These are phyloP conservation scores for Colletotrichum liriopes DNA, from an alignment of 2,329 filamentous ascomycete species.

Conservation along the genomic window DNA sequence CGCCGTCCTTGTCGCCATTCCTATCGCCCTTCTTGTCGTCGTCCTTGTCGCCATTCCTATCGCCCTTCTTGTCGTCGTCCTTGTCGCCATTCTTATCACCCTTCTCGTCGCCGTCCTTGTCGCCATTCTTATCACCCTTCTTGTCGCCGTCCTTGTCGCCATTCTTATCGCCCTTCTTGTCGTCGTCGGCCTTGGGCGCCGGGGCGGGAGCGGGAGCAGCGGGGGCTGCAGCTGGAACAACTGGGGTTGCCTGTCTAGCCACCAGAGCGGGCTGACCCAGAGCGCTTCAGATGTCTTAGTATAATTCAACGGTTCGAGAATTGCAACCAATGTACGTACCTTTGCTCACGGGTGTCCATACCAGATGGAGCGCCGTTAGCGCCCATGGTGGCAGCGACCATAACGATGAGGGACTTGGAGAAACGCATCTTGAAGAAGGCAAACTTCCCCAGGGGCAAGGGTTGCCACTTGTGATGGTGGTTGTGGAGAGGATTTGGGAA, in stretches of 20 bases:
- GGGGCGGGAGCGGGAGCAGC: constrained; percentile 1
- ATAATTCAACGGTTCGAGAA: too few relatives aligned
- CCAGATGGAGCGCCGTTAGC: constrained; percentile 35
- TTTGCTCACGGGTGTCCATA: constrained; percentile 26
- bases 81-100: constrained; percentile 5
- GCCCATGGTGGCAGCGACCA: constrained; percentile 40
- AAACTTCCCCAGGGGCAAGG: not conserved
- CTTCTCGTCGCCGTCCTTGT: not conserved
- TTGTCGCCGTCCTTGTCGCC: constrained; percentile 8
- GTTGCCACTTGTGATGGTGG: too few relatives aligned
- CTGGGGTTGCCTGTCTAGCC: constrained; percentile 17
- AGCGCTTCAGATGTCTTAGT: constrained; percentile 14
- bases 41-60: constrained; percentile 1
- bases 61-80: not conserved
- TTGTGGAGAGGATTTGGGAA: not conserved
- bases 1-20: not conserved
- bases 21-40: not conserved
- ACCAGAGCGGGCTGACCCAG: constrained; percentile 10
- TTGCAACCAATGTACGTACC: not conserved
- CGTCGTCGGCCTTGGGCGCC: constrained; percentile 12
- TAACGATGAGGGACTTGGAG: constrained; percentile 38
- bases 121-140: constrained; percentile 1
- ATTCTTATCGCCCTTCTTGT: not conserved
- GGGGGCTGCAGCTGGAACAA: constrained; percentile 1
- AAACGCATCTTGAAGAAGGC: constrained; percentile 32